Evolutionary conservation across 2,329 filamentous ascomycete species (phyloP).

Genomic region (Beauveria brongniartii): DNA sequence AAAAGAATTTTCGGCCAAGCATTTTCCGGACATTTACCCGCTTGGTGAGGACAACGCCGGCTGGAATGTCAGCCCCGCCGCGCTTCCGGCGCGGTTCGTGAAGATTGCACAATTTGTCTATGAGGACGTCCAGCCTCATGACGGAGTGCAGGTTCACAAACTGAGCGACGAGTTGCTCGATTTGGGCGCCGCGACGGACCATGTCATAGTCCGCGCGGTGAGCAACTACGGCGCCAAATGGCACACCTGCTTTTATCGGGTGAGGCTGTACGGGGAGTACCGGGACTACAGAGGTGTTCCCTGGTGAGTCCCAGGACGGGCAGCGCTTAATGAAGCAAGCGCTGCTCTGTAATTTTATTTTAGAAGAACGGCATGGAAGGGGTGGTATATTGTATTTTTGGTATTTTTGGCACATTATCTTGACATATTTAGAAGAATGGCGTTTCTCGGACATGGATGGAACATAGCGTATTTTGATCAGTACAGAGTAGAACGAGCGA

Average conservation of each 20-base stretch:
- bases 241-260: slow-evolving; percentile 59
- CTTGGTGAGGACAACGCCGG: slow-evolving; percentile 13
- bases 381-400: background rate
- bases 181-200: slow-evolving; percentile 40
- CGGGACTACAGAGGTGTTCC: background rate
- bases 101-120: slow-evolving; percentile 52
- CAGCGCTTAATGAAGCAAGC: too few relatives aligned
- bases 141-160: slow-evolving; percentile 44
- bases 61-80: slow-evolving; percentile 22
- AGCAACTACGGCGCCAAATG: slow-evolving; percentile 50
- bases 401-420: background rate
- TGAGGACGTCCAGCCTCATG: slow-evolving; percentile 33
- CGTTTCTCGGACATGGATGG: background rate
- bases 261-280: slow-evolving; percentile 46
- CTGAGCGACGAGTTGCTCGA: slow-evolving; percentile 42
- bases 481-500: background rate
- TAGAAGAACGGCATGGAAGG: background rate
- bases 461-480: slow-evolving; percentile 4
- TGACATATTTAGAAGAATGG: slow-evolving; percentile 4
- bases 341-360: background rate
- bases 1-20: slow-evolving; percentile 33
- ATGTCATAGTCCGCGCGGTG: slow-evolving; percentile 45
- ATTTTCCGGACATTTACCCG: slow-evolving; percentile 27
- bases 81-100: slow-evolving; percentile 36
- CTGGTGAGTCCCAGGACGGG: background rate